Percentiles rank a stretch among this genome's conserved stretches.
Conservation (phyloP, 768 basidiomycete species). For the Cystoderma amianthinum region DNA sequence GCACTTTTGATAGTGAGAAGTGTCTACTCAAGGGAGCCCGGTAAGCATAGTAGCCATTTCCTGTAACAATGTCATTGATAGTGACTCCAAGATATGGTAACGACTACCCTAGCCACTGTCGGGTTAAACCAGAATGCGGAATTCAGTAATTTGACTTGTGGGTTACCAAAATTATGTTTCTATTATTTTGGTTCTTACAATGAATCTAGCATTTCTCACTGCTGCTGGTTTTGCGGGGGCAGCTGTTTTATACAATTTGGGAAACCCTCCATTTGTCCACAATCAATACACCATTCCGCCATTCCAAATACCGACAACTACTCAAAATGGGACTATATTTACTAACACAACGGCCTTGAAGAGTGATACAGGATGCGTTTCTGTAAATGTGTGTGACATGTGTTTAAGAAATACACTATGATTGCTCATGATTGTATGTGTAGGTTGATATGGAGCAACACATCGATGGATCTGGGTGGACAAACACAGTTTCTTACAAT, state of each 20-base stretch:
- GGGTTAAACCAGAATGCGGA: slow-evolving; percentile 37
- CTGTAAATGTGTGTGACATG: slow-evolving; percentile 20
- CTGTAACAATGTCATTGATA: slow-evolving; percentile 1
- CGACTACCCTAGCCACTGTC: slow-evolving; percentile 28
- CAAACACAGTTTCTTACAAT: slow-evolving; percentile 28
- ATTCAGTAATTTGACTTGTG: slow-evolving; percentile 42
- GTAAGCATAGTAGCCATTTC: slow-evolving; percentile 14
- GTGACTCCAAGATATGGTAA: slow-evolving; percentile 23
- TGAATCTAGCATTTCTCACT: slow-evolving; percentile 39
- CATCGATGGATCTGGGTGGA: slow-evolving; percentile 29
- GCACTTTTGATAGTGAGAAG: slow-evolving; percentile 42
- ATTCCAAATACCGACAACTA: slow-evolving; percentile 16
- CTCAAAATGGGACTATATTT: slow-evolving; percentile 39
- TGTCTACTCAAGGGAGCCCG: slow-evolving; percentile 32
- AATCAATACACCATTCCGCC: slow-evolving; percentile 36
- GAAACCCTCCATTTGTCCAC: slow-evolving; percentile 36
- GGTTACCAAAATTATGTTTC: slow-evolving; percentile 10
- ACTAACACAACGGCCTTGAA: slow-evolving; percentile 43
- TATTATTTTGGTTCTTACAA: too few relatives aligned
- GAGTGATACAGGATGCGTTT: slow-evolving; percentile 35
- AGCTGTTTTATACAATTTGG: slow-evolving; percentile 36
- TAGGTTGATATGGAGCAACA: slow-evolving; percentile 21
- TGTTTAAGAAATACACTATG: neutral
- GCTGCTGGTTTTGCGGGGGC: slow-evolving; percentile 51
- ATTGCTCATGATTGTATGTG: neutral